A percentile compares a stretch with the other conserved stretches of the same genome.
These are phyloP conservation scores for Paecilomyces formosus DNA, from an alignment of 2,329 filamentous ascomycete genomes.

Conservation along the genomic window DNA sequence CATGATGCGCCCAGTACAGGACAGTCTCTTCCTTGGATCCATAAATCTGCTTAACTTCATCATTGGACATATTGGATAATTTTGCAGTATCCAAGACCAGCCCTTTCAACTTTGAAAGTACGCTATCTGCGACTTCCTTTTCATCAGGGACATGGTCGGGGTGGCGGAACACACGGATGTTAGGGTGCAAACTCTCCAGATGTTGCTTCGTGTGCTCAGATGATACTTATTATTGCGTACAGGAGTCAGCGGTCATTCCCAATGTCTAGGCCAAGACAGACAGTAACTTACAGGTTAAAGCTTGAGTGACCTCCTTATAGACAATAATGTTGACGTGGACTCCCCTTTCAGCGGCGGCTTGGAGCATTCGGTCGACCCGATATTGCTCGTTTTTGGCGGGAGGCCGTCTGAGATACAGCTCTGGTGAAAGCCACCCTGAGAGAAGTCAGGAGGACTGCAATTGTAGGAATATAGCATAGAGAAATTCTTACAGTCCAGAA, in stretches of 20 bases:
- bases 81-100: slow-evolving; percentile 48
- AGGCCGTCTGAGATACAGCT: slow-evolving; percentile 76
- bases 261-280: slow-evolving; percentile 4
- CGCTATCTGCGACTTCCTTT: slow-evolving; percentile 55
- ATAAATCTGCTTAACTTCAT: slow-evolving; percentile 71
- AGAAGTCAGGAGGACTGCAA: slow-evolving; percentile 2
- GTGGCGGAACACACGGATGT: slow-evolving; percentile 83
- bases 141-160: slow-evolving; percentile 78
- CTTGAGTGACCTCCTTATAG: slow-evolving; percentile 83
- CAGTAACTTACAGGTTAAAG: slow-evolving; percentile 62
- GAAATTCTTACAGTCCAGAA: slow-evolving; percentile 59
- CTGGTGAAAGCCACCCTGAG: slow-evolving; percentile 71
- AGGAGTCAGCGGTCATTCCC: neutral
- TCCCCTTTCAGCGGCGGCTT: slow-evolving; percentile 73
- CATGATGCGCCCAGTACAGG: slow-evolving; percentile 87
- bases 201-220: slow-evolving; percentile 71
- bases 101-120: slow-evolving; percentile 50
- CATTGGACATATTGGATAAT: slow-evolving; percentile 58
- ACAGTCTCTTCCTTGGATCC: slow-evolving; percentile 75
- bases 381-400: slow-evolving; percentile 76
- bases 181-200: slow-evolving; percentile 69
- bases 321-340: slow-evolving; percentile 81
- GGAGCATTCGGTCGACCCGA: slow-evolving; percentile 73
- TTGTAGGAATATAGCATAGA: neutral
- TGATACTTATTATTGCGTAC: slow-evolving; percentile 41